Evolutionary conservation across 2,329 filamentous ascomycete genomes (phyloP), one percentile per base, ranked within the genome.

Genomic region (Thelonectria blattea): DNA sequence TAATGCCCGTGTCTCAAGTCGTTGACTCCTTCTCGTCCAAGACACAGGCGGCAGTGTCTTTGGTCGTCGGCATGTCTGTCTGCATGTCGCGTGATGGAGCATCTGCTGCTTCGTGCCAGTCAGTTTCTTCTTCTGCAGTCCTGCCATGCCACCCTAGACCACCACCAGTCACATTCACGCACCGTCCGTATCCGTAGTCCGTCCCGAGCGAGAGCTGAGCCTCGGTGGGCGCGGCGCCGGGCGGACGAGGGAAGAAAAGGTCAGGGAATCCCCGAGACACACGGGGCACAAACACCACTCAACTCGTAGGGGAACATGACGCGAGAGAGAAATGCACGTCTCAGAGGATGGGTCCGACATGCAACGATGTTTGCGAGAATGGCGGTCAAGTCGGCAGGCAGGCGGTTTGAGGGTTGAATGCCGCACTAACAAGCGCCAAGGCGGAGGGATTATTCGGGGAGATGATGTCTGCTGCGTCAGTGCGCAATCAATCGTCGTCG

Each of bases 281-380:
- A 60, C 47, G 54, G 59, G 67, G n/a, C n/a, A n/a, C 64, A 67
- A 66, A 67, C 67, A 61, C 56, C n/a, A n/a, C n/a, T n/a, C n/a
- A n/a, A 56, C 12, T 48, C 41, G 43, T 47, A 65, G 52, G n/a
- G 65, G 63, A 60, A 60, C 58, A 62, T 64, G 55, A 66, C 65
- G 67, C 59, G 58, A 67, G 66, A 68, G 59, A 63, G 63, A 65
- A 60, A 60, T 65, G 58, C 56, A 46, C 50, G 60, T 64, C 62
- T 61, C 60, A 63, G 60, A 34, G 34, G 9, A 51, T 49, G 37
- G 37, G 27, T 52, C 61, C 58, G 46, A 30, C 61, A 54, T 54
- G 34, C 58, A 57, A 61, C 58, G 49, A 61, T 46, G 49, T 58
- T 50, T 58, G 51, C 47, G 24, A 61, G 66, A 70, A 64, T 65